Evolutionary conservation across 768 basidiomycete genomes (phyloP).

Genomic region (Phallus indusiatus): DNA sequence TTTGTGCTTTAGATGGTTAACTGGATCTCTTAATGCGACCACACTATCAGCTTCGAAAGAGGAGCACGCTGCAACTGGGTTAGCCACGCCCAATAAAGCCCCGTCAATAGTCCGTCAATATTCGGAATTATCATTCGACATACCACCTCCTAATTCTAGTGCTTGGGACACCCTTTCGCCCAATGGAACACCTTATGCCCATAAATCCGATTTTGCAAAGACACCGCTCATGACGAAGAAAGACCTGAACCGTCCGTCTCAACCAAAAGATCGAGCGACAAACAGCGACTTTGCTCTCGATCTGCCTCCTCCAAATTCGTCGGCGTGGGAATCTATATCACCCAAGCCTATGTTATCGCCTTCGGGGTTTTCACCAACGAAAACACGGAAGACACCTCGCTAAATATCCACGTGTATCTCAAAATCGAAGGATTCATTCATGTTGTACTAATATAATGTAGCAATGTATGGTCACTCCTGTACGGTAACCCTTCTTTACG

Average conservation of each 20-base stretch:
- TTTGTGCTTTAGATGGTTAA: conserved; percentile 8
- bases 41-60: conserved; percentile 22
- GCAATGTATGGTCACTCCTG: no score
- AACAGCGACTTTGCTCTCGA: conserved; percentile 15
- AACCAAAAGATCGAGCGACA: conserved; percentile 1
- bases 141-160: neutral
- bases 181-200: no score
- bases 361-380: neutral
- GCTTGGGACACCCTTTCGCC: neutral
- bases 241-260: neutral
- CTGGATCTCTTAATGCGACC: conserved; percentile 26
- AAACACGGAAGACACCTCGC: neutral
- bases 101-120: neutral
- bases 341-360: neutral
- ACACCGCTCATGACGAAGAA: neutral
- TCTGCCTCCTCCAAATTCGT: conserved; percentile 29
- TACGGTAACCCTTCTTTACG: no score
- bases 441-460: neutral
- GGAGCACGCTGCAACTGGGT: neutral
- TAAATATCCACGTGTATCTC: neutral
- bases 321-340: conserved; percentile 23
- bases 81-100: neutral
- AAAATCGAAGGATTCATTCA: neutral
- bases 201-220: neutral
- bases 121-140: neutral